Percentiles rank a stretch among this genome's conserved stretches.
These are phyloP conservation scores for Russula emetica DNA, from an alignment of 768 basidiomycete species.

Conservation along the genomic window DNA sequence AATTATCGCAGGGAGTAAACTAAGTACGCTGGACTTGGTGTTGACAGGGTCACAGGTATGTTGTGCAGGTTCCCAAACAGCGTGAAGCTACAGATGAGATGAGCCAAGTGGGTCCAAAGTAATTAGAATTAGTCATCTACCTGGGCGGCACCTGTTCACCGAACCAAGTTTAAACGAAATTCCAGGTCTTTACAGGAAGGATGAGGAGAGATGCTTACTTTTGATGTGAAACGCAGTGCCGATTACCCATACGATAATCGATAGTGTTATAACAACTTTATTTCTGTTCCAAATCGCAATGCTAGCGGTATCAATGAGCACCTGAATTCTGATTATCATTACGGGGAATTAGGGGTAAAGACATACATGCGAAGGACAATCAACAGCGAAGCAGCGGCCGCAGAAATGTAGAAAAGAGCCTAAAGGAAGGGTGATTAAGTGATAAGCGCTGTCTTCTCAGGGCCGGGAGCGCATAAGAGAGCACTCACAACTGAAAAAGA, in stretches of 20 bases:
- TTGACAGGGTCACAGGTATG: neutral
- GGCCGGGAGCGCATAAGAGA: neutral
- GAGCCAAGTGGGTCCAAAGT: neutral
- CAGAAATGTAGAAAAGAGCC: neutral
- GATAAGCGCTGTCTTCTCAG: neutral
- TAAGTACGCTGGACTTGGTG: neutral
- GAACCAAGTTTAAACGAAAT: neutral
- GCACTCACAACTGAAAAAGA: neutral
- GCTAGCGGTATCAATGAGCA: neutral
- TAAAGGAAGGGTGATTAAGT: neutral
- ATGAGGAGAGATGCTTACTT: neutral
- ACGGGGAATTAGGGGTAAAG: neutral
- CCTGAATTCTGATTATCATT: neutral
- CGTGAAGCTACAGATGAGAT: neutral
- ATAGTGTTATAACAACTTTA: neutral
- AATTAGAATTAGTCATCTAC: neutral
- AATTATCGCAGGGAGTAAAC: neutral
- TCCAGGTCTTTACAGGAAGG: neutral
- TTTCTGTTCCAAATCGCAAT: conserved; percentile 8
- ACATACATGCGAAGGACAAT: conserved; percentile 11
- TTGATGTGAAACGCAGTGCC: neutral
- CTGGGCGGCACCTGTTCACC: neutral
- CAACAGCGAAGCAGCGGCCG: neutral
- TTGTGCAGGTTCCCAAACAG: neutral
- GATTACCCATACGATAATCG: neutral